Conservation (phyloP, 805 yeast species). For the Diddensiella santjacobensis region DNA sequence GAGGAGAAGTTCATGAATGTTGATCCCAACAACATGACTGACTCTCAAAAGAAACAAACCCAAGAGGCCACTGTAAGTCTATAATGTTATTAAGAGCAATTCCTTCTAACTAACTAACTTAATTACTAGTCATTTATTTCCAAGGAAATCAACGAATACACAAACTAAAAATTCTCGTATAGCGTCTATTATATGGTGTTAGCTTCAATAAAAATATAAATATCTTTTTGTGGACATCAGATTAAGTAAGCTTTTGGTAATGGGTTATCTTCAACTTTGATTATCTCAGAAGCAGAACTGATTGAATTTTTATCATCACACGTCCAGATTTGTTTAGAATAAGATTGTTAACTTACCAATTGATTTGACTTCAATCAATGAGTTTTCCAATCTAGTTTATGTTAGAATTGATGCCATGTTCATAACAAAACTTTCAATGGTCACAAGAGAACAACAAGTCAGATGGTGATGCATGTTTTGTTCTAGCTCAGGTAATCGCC, state of each 20-base stretch:
- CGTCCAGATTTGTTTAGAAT: no score
- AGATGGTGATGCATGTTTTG: constrained; percentile 98
- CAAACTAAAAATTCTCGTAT: constrained; percentile 1
- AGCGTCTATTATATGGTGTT: not conserved
- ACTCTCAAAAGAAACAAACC: constrained; percentile 15
- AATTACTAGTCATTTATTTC: constrained; percentile 17
- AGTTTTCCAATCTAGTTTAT: no score
- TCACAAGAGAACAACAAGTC: constrained; percentile 38
- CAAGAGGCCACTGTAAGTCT: constrained; percentile 17
- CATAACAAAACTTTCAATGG: no score
- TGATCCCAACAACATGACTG: constrained; percentile 18
- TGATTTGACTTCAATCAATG: not conserved
- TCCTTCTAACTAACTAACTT: not conserved
- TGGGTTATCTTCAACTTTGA: constrained; percentile 66
- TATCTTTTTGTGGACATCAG: not conserved
- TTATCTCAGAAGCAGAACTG: constrained; percentile 99
- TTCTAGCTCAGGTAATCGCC: constrained; percentile 70
- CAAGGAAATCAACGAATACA: constrained; percentile 16
- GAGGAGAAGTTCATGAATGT: constrained; percentile 21
- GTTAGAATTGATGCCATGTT: no score
- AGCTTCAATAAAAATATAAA: not conserved
- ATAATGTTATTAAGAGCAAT: no score
- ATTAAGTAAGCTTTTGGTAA: constrained; percentile 11
- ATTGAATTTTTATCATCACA: constrained; percentile 60
- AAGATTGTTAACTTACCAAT: no score